Evolutionary conservation across 2,329 filamentous ascomycete genomes (phyloP), one percentile per base, ranked within the genome.

Genomic region (Colletotrichum simmondsii): DNA sequence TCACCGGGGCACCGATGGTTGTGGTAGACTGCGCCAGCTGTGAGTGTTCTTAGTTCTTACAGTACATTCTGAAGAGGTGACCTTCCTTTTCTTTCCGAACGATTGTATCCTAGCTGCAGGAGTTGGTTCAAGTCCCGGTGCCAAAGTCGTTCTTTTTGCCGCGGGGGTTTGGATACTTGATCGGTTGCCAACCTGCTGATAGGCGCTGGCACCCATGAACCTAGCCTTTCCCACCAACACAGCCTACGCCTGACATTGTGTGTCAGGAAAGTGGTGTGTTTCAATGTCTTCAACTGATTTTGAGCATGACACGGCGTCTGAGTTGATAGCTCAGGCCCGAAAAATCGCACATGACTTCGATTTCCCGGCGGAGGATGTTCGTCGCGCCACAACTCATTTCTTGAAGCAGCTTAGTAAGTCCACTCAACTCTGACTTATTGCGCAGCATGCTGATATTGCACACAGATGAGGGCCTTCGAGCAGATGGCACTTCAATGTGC

Each of bases 381-480:
- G 71, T 2, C 71, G 71, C 19, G 66, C 71, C 22, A 76, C 75
- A 28, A 49, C 65, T 14, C 73, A 75, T 49, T 77, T 77, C 37
- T 52, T 76, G 24, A 65, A 69, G 24, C 74, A 76, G 52, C 75
- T 77, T 58, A 76, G 76, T 76, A 67, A 60, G 74, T 60, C 7
- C 1, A 19, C 2, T n/a, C 7, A 11, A n/a, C 30, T 10, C 12
- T 42, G 10, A 10, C 5, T 19, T 24, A 49, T 30, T 19, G 19
- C 26, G 24, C 35, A 3, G 37, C 56, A 10, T 24, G 3, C 46
- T 73, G 2, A 73, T 37, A 26, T 10, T 1, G 35, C 35, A 32
- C 77, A 90, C 3, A 49, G 89, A 92, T 71, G 91, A 93, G 5
- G 74, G 75, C 3, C 63, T 76, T 5, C 59, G 49, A 6, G n/a